Percentiles rank a stretch among this genome's conserved stretches.
Evolutionary conservation across 2,329 filamentous ascomycete genomes (phyloP).

Genomic region (Kalmusia sp.): DNA sequence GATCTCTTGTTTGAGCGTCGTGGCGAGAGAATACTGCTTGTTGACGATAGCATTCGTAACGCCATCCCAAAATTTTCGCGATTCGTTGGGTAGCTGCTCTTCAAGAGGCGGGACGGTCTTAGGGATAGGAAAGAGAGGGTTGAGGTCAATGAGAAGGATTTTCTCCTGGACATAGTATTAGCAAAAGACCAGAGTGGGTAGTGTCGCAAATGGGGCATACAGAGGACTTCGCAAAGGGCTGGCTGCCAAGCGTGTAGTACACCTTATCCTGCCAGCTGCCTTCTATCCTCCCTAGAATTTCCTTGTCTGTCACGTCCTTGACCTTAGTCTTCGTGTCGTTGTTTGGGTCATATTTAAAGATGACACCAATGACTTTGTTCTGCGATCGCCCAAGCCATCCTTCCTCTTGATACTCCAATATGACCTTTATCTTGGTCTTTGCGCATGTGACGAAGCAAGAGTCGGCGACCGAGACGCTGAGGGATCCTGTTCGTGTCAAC

Average conservation of each 20-base stretch:
- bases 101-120: constrained; percentile 82
- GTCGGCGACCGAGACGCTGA: constrained; percentile 90
- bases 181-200: not conserved
- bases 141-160: constrained; percentile 83
- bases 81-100: constrained; percentile 86
- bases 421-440: constrained; percentile 89
- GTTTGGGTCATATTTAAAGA: constrained; percentile 88
- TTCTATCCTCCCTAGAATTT: constrained; percentile 81
- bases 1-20: constrained; percentile 85
- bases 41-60: constrained; percentile 85
- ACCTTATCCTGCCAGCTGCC: constrained; percentile 84
- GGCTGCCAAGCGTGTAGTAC: constrained; percentile 62
- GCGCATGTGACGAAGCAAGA: constrained; percentile 86
- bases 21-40: constrained; percentile 86
- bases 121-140: constrained; percentile 77
- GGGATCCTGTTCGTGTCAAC: constrained; percentile 59
- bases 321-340: constrained; percentile 82
- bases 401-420: constrained; percentile 91
- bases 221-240: constrained; percentile 55
- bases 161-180: constrained; percentile 50
- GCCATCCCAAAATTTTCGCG: constrained; percentile 82
- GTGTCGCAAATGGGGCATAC: constrained; percentile 57
- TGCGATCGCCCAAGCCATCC: constrained; percentile 92
- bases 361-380: constrained; percentile 87
- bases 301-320: constrained; percentile 84